Conservation (phyloP, 441 rosid species). For the Gossypium davidsonii region DNA sequence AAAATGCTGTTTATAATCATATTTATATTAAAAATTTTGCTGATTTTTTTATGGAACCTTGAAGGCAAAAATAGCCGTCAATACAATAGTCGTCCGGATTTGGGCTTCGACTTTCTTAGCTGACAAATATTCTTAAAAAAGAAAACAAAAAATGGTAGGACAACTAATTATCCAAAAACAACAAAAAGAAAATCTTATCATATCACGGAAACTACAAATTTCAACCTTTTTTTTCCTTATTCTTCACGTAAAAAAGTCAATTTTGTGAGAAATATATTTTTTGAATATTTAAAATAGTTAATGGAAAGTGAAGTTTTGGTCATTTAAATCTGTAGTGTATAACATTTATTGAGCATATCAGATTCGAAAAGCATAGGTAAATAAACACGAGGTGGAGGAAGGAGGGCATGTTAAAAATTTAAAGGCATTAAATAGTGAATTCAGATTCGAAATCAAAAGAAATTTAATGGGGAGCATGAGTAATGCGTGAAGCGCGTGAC, state of each 20-base stretch:
- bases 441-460: neutral
- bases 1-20: neutral
- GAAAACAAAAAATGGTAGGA: neutral
- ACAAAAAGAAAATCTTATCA: neutral
- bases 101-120: neutral
- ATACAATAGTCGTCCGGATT: neutral
- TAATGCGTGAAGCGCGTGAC: constrained; percentile 5
- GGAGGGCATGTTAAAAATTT: neutral
- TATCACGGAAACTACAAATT: neutral
- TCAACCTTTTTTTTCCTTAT: neutral
- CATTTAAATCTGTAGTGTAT: neutral
- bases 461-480: neutral
- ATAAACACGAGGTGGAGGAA: neutral
- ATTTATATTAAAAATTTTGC: too few relatives aligned
- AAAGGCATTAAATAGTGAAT: neutral
- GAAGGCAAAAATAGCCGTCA: neutral
- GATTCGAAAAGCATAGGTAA: neutral
- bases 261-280: too few relatives aligned
- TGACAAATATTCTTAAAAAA: neutral
- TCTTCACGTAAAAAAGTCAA: neutral
- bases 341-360: neutral
- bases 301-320: too few relatives aligned
- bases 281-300: too few relatives aligned
- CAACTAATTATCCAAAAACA: neutral
- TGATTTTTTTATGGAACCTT: too few relatives aligned